Base-by-base conservation (phyloP, 164 flowering plant genomes). In the Protea cynaroides region DNA sequence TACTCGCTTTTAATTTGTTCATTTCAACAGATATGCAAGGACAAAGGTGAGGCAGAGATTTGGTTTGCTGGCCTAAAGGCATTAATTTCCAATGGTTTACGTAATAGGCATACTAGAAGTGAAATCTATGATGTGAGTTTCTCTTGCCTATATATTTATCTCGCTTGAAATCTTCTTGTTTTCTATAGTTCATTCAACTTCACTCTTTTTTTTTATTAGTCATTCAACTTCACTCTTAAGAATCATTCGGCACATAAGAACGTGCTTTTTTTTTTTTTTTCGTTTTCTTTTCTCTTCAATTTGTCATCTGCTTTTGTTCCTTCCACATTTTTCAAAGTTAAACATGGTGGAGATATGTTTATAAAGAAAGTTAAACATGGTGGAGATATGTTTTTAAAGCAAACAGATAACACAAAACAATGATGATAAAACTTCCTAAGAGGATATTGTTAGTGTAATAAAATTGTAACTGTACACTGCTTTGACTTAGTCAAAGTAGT, bases 21-120 rank as follows among this genome's bases (percentile, higher is more conserved):
- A 25, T 44, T 1, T 69, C 21, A 43, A 43, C 15, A 49, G 52
- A 49, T 49, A 49, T 49, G 96, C 84, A 92, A 89, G 79, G 97
- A 92, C 76, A 83, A 87, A 75, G 80, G 61, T 74, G 97, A 92
- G 78, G 74, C 82, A 72, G 96, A 92, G 70, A 81, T 83, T 17
- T 92, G 96, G 97, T 73, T 92, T 74, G 76, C 86, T 17, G 89
- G 89, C 59, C 86, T 92, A 49, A 82, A 86, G 76, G 79, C 83
- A 64, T 79, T 92, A 74, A 86, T 83, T 61, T 74, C 81, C 25
- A 25, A 78, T n/a, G 80, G 83, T n/a, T 79, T 76, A 69, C 72
- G 58, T 59, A 76, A 22, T 64, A 81, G 84, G 67, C 88, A 82
- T 51, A 77, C 81, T 13, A 79, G 65, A 69, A 86, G 86, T 71